Base-by-base conservation (phyloP, 2,329 filamentous ascomycete genomes). In the Lachnellula hyalina region DNA sequence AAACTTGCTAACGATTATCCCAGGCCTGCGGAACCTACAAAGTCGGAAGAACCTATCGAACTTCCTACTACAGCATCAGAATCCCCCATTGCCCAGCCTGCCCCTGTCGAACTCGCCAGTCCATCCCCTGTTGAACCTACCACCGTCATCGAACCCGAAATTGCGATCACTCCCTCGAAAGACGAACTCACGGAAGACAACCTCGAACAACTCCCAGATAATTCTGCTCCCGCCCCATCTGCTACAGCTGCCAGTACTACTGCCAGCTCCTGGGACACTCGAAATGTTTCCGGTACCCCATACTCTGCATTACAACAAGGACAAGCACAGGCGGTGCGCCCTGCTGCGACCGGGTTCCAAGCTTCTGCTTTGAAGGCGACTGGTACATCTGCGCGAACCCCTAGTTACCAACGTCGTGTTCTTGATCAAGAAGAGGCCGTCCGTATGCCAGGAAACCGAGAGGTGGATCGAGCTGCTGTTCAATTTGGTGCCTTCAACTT, bases 391-490 rank as follows among this genome's bases (percentile, higher is more conserved):
- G 76, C 78, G 57, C 88, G 93, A 58, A 85, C 84, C 52, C 83
- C 90, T 19, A 92, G 86, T 74, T 90, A 88, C 72, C 88, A 95
- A 71, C 85, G 93, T 62, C 88, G 90, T 66, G 81, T 96, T 52
- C 79, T 96, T 67, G 92, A 97, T 66, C 94, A 99, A 70, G 92
- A 96, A 72, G 94, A 99, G 75, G 90, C 94, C 56, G 94, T 99
- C 41, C 91, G 96, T 61, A 96, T 99, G 93, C 94, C 94, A 46
- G 91, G 90, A 57, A 96, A 96, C 76, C 91, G 94, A 63, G 92
- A 94, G 51, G 88, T 99, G 28, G 93, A 97, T 70, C 86, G 91
- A 65, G 84, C 93, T 62, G 89, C 92, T 49, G 91, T 99, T 48
- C 93, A 97, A 70, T 99, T 99, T 71, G 94, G 94, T 60, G 95